phyloP scores from a whole-genome alignment of 768 basidiomycete species.

The Phaffia australis region DNA sequence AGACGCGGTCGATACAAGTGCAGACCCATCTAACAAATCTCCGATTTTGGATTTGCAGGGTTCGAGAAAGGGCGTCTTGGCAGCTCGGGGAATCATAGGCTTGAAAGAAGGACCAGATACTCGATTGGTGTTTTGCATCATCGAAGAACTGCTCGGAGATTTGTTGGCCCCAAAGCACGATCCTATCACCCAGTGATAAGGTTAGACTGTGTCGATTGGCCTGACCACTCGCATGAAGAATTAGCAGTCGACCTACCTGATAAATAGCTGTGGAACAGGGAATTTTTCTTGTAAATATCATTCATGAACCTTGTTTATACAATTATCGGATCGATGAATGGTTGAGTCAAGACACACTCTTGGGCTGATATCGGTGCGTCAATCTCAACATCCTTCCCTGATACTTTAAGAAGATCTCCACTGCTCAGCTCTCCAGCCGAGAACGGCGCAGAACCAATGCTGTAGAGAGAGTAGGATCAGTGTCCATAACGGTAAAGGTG shows the following conservation, averaged over 20 bases:
- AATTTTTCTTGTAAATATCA: not conserved
- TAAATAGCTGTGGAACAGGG: constrained; percentile 7
- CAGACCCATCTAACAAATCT: too few species aligned
- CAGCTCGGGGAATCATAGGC: not conserved
- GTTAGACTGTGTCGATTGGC: too few species aligned
- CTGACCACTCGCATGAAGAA: too few species aligned
- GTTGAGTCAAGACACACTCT: constrained; percentile 6
- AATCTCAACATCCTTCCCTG: constrained; percentile 31
- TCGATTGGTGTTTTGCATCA: not conserved
- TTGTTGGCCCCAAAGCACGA: not conserved
- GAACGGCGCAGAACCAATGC: not conserved
- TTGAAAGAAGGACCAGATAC: constrained; percentile 2
- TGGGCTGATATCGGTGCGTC: constrained; percentile 23
- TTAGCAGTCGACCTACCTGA: constrained; percentile 15
- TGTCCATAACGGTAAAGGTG: not conserved
- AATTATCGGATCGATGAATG: not conserved
- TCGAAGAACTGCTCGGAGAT: not conserved
- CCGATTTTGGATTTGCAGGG: too few species aligned
- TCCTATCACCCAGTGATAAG: not conserved
- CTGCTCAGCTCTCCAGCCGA: constrained; percentile 2
- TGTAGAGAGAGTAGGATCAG: not conserved
- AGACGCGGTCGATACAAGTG: too few species aligned
- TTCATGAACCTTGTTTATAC: not conserved
- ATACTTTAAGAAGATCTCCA: constrained; percentile 31
- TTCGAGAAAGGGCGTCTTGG: too few species aligned